Base-by-base conservation (phyloP, 2,329 filamentous ascomycete genomes). In the Parafenestella ontariensis region DNA sequence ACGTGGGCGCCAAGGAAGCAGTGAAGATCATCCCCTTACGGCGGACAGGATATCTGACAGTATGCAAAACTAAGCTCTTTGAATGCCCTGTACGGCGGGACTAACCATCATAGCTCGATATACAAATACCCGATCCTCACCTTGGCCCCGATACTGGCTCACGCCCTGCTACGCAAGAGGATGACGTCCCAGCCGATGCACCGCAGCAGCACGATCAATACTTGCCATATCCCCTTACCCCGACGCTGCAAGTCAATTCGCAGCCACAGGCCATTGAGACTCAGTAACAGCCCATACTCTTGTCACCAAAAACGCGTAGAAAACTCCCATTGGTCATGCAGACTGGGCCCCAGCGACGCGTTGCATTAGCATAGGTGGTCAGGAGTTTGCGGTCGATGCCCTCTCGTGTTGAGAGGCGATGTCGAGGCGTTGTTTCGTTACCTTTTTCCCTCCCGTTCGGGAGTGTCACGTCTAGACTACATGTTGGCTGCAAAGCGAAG, bases 11-110 rank as follows among this genome's bases (percentile, higher is more conserved):
- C 46, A 82, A 82, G 53, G 80, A 85, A 57, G 83, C 83, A 23
- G 91, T 94, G 20, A 89, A 84, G 73, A 86, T 97, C 48, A 87
- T 96, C 62, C 85, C 90, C 34, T 77, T 96, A 63, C 85, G 92
- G 66, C 84, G 88, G 68, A 96, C 93, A 34, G 94, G 91, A 1
- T 97, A 96, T 75, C 88, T 96, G 87, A 92, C 84, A 63, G 88
- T 90, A 77, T 78, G 87, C 44, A 11, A 33, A 20, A 2, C n/a
- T 9, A 18, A 37, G 6, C 7, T 23, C 36, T 13, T 4, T 9
- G 6, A n/a, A n/a, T 34, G 8, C 31, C 3, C 11, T 10, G n/a
- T 17, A 4, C 3, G 17, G 13, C 31, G 17, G 11, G 15, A 34
- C 18, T 43, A 8, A 29, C 11, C 26, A 21, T 10, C 41, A 18